Percentiles rank a stretch among this genome's conserved stretches.
These are phyloP conservation scores for Jacaranda mimosifolia DNA, from an alignment of 257 asterid genomes.

Conservation along the genomic window DNA sequence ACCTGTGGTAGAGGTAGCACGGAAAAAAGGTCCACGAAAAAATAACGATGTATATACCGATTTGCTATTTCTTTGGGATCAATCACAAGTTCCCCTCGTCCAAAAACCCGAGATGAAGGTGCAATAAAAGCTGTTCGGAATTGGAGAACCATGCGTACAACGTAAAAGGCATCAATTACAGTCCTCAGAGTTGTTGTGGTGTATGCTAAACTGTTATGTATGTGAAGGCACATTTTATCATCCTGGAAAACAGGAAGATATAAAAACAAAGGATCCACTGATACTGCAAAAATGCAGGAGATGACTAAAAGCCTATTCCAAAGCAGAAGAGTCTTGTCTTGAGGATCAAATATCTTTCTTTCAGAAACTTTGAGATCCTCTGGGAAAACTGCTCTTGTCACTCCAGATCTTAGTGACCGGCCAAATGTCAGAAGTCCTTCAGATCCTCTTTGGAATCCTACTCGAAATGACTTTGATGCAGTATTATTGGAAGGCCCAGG, in stretches of 20 bases:
- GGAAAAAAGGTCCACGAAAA: conserved; percentile 81
- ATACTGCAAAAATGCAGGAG: conserved; percentile 84
- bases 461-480: conserved; percentile 63
- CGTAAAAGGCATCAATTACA: conserved; percentile 68
- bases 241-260: conserved; percentile 82
- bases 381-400: conserved; percentile 85
- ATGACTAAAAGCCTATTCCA: conserved; percentile 88
- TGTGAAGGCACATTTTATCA: conserved; percentile 82
- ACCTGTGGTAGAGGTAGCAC: conserved; percentile 98
- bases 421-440: conserved; percentile 89
- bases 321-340: conserved; percentile 84
- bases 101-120: conserved; percentile 99
- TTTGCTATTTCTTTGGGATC: conserved; percentile 86
- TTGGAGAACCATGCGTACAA: conserved; percentile 79
- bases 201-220: conserved; percentile 71
- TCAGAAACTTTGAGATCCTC: conserved; percentile 88
- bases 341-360: conserved; percentile 86
- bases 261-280: conserved; percentile 90
- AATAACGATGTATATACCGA: conserved; percentile 82
- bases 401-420: conserved; percentile 77
- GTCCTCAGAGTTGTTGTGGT: conserved; percentile 79
- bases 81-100: conserved; percentile 97
- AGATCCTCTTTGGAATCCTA: conserved; percentile 78
- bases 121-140: conserved; percentile 97
- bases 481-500: conserved; percentile 50